Evolutionary conservation across 2,329 filamentous ascomycete species (phyloP).

Genomic region (Aphanoascus verrucosus): DNA sequence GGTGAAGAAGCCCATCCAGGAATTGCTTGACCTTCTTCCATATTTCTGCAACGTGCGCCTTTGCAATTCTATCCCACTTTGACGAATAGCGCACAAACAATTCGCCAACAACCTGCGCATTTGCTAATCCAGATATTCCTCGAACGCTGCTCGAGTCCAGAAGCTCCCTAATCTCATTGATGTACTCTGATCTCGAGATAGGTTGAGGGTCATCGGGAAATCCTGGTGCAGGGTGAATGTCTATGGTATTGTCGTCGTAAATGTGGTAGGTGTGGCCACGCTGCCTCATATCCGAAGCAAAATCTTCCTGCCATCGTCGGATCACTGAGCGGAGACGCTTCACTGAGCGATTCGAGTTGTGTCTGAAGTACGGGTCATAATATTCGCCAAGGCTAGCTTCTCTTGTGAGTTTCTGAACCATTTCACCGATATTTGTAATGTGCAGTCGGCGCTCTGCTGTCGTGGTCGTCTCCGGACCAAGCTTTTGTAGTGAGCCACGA

Average conservation of each 20-base stretch:
- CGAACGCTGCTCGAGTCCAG: slow-evolving; percentile 16
- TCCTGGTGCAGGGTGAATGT: slow-evolving; percentile 4
- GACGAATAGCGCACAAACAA: slow-evolving; percentile 33
- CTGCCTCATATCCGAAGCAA: slow-evolving; percentile 18
- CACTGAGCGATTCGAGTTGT: slow-evolving; percentile 12
- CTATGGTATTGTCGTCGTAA: slow-evolving; percentile 9
- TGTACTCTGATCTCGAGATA: slow-evolving; percentile 15
- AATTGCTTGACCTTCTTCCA: slow-evolving; percentile 18
- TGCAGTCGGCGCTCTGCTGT: slow-evolving; percentile 16
- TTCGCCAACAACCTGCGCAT: slow-evolving; percentile 31
- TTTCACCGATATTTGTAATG: slow-evolving; percentile 18
- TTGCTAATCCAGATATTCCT: slow-evolving; percentile 33
- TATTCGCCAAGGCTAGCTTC: slow-evolving; percentile 21
- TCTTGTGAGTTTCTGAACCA: slow-evolving; percentile 18
- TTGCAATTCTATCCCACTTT: slow-evolving; percentile 27
- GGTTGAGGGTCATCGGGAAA: slow-evolving; percentile 15
- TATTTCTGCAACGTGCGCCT: slow-evolving; percentile 15
- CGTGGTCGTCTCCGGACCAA: slow-evolving; percentile 21
- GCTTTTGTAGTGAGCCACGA: slow-evolving; percentile 19
- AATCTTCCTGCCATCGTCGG: slow-evolving; percentile 19
- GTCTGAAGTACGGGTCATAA: slow-evolving; percentile 19
- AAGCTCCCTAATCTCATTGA: slow-evolving; percentile 13
- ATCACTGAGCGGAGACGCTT: slow-evolving; percentile 19
- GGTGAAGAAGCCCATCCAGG: slow-evolving; percentile 17
- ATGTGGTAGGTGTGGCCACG: slow-evolving; percentile 20